Percentiles rank a stretch among this genome's conserved stretches.
phyloP scores from a whole-genome alignment of 768 basidiomycete species.

The Boletus rubroflammeus region DNA sequence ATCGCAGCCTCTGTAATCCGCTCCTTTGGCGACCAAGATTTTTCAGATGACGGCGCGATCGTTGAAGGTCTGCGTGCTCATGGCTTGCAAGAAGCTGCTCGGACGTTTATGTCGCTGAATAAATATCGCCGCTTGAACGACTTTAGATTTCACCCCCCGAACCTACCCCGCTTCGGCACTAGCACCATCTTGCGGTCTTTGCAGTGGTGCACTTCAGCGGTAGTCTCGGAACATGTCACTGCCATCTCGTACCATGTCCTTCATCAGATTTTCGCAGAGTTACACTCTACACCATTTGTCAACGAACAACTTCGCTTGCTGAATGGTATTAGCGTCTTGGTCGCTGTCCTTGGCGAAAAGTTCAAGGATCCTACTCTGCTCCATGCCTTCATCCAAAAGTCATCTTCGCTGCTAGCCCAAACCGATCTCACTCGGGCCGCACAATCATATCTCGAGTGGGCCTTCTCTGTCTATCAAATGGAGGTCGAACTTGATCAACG shows the following conservation, averaged over 20 bases:
- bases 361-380: constrained; percentile 61
- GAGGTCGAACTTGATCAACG: constrained; percentile 42
- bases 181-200: constrained; percentile 51
- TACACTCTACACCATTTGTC: constrained; percentile 67
- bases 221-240: constrained; percentile 41
- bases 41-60: constrained; percentile 49
- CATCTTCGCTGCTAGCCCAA: constrained; percentile 61
- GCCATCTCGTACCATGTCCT: constrained; percentile 76
- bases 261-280: constrained; percentile 63
- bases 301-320: constrained; percentile 80
- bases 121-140: constrained; percentile 47
- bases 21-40: constrained; percentile 66
- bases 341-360: constrained; percentile 54
- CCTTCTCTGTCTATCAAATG: constrained; percentile 50
- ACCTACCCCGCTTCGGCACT: constrained; percentile 57
- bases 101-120: constrained; percentile 49
- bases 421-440: constrained; percentile 63
- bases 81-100: constrained; percentile 34
- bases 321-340: constrained; percentile 70
- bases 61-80: constrained; percentile 38
- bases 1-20: constrained; percentile 59
- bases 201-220: constrained; percentile 51
- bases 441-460: constrained; percentile 80
- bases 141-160: constrained; percentile 58
- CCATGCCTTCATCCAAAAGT: constrained; percentile 64